Evolutionary conservation across 2,329 filamentous ascomycete genomes (phyloP).

Genomic region (Monosporascus sp.): DNA sequence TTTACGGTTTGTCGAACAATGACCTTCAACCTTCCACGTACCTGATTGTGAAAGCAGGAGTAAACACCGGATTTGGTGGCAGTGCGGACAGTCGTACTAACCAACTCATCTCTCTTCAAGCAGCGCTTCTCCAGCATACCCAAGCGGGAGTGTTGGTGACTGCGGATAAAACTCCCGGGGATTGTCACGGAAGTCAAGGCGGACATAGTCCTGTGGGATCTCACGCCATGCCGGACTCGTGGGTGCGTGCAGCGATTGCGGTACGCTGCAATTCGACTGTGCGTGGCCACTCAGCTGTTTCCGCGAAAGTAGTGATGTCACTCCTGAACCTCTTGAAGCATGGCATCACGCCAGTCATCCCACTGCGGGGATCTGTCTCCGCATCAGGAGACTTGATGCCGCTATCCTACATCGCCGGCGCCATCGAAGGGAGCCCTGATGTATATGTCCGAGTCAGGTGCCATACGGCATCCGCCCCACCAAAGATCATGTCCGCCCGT

Average conservation of each 20-base stretch:
- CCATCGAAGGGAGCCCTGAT: conserved; percentile 27
- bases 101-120: conserved; percentile 45
- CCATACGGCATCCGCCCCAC: conserved; percentile 7
- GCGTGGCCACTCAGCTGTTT: conserved; percentile 34
- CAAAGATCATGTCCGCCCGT: conserved; percentile 17
- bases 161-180: conserved; percentile 13
- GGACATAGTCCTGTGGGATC: no score
- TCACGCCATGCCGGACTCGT: conserved; percentile 14
- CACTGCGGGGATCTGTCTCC: conserved; percentile 44
- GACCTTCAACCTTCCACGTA: no score
- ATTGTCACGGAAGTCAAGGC: neutral
- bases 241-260: conserved; percentile 19
- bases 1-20: no score
- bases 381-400: conserved; percentile 47
- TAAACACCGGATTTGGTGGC: conserved; percentile 63
- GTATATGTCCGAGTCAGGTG: no score
- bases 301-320: conserved; percentile 35
- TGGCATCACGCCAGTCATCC: conserved; percentile 39
- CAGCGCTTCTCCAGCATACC: conserved; percentile 49
- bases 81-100: conserved; percentile 55
- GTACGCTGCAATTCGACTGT: conserved; percentile 23
- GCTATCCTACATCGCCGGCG: conserved; percentile 39
- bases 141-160: conserved; percentile 40
- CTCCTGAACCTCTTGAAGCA: conserved; percentile 39
- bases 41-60: no score